Percentiles rank a stretch among this genome's conserved stretches.
These are phyloP conservation scores for Leccinellum albellum DNA, from an alignment of 768 basidiomycete species.

Conservation along the genomic window DNA sequence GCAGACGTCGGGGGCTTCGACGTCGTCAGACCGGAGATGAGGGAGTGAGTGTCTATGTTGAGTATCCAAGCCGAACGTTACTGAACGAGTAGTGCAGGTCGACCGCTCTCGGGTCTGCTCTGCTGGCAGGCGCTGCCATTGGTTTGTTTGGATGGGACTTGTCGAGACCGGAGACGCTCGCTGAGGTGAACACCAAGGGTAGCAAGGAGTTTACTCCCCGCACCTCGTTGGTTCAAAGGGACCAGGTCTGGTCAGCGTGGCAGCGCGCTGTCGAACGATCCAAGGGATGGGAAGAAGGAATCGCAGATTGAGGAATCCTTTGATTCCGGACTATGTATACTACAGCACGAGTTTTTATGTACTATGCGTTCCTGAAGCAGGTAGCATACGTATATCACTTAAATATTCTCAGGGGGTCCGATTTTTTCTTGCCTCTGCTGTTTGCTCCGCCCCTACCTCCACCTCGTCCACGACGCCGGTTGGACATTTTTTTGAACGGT, in stretches of 20 bases:
- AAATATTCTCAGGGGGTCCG: conserved; percentile 82
- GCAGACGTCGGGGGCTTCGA: conserved; percentile 90
- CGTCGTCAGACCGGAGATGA: conserved; percentile 91
- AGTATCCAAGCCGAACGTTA: background rate
- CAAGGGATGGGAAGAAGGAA: conserved; percentile 72
- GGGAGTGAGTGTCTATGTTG: conserved; percentile 59
- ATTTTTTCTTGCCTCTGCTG: conserved; percentile 57
- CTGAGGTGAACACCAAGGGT: conserved; percentile 83
- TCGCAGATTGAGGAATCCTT: conserved; percentile 23
- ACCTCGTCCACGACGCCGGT: conserved; percentile 48
- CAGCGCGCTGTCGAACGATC: conserved; percentile 84
- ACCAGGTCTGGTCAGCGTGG: conserved; percentile 77
- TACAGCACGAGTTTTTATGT: background rate
- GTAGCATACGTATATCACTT: conserved; percentile 21
- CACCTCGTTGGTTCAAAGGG: conserved; percentile 48
- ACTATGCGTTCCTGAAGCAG: background rate
- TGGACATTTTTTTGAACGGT: conserved; percentile 63
- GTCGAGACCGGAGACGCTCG: conserved; percentile 73
- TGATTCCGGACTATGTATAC: background rate
- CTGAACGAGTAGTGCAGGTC: conserved; percentile 46
- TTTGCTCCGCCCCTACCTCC: conserved; percentile 36
- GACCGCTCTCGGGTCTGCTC: conserved; percentile 91
- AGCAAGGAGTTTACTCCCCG: conserved; percentile 64
- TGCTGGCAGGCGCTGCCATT: conserved; percentile 88
- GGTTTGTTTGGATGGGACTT: conserved; percentile 92